A percentile compares a stretch with the other conserved stretches of the same genome.
Evolutionary conservation across 805 yeast genomes (phyloP).

Genomic region (Aciculoconidium aculeatum): DNA sequence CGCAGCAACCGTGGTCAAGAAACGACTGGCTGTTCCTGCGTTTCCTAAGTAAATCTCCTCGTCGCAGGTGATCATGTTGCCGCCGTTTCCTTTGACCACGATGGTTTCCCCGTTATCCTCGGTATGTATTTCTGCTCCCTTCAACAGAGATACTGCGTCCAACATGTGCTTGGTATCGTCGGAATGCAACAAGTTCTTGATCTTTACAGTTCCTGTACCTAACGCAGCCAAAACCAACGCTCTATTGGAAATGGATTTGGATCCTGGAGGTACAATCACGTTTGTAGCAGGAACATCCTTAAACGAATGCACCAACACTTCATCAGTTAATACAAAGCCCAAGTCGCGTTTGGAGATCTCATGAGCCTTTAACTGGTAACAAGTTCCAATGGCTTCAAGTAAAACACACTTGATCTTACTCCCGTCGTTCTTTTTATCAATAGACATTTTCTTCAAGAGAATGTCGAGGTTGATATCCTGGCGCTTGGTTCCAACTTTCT

Average conservation of each 20-base stretch:
- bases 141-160: constrained; percentile 69
- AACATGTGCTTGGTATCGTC: constrained; percentile 96
- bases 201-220: constrained; percentile 76
- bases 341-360: constrained; percentile 76
- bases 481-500: constrained; percentile 60
- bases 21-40: constrained; percentile 97
- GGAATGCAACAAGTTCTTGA: constrained; percentile 85
- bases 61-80: constrained; percentile 56
- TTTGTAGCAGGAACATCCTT: constrained; percentile 30
- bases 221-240: constrained; percentile 90
- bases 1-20: constrained; percentile 89
- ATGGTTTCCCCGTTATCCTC: constrained; percentile 90
- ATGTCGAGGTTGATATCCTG: constrained; percentile 65
- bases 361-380: constrained; percentile 85
- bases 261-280: constrained; percentile 83
- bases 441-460: constrained; percentile 79
- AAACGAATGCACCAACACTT: constrained; percentile 62
- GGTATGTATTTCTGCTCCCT: constrained; percentile 76
- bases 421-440: constrained; percentile 96
- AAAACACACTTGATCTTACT: constrained; percentile 81
- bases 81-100: constrained; percentile 81
- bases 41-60: constrained; percentile 84
- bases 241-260: constrained; percentile 93
- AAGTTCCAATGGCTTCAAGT: constrained; percentile 78
- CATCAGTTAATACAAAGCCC: constrained; percentile 77